phyloP scores from a whole-genome alignment of 257 asterid genomes.

The Ehretia macrophylla region DNA sequence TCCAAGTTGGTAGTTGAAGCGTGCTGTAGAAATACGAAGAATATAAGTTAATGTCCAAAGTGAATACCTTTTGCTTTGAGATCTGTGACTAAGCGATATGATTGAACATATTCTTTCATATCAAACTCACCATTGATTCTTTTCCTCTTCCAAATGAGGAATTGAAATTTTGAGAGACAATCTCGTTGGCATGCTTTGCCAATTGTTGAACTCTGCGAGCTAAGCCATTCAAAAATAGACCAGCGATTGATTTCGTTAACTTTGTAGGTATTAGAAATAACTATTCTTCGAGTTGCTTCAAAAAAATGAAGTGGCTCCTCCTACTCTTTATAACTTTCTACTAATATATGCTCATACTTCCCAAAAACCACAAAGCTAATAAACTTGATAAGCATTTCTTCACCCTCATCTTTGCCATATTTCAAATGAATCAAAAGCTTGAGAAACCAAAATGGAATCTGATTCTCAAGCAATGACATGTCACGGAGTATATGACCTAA shows the following conservation, averaged over 20 bases:
- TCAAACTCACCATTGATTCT: background rate
- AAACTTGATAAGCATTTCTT: background rate
- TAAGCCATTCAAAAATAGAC: background rate
- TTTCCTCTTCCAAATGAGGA: background rate
- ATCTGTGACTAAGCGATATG: slow-evolving; percentile 20
- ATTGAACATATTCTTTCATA: background rate
- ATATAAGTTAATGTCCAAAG: slow-evolving; percentile 14
- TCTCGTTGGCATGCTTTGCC: too few species aligned
- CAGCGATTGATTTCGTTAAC: background rate
- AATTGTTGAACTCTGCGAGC: too few species aligned
- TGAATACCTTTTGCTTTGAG: slow-evolving; percentile 37
- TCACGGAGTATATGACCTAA: background rate
- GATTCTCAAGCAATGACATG: slow-evolving; percentile 24
- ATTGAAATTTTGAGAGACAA: too few species aligned
- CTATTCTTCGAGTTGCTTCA: background rate
- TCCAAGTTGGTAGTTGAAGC: slow-evolving; percentile 20
- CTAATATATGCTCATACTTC: background rate
- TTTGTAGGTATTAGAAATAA: too few species aligned
- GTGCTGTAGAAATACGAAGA: slow-evolving; percentile 12
- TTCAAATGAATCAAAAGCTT: background rate
- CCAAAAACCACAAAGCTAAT: background rate
- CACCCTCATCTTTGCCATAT: background rate
- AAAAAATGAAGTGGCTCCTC: background rate
- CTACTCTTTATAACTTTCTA: background rate
- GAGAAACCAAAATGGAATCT: slow-evolving; percentile 17